A percentile compares a stretch with the other conserved stretches of the same genome.
These are phyloP conservation scores for Aspergillus costaricaensis DNA, from an alignment of 2,329 filamentous ascomycete genomes.

Conservation along the genomic window DNA sequence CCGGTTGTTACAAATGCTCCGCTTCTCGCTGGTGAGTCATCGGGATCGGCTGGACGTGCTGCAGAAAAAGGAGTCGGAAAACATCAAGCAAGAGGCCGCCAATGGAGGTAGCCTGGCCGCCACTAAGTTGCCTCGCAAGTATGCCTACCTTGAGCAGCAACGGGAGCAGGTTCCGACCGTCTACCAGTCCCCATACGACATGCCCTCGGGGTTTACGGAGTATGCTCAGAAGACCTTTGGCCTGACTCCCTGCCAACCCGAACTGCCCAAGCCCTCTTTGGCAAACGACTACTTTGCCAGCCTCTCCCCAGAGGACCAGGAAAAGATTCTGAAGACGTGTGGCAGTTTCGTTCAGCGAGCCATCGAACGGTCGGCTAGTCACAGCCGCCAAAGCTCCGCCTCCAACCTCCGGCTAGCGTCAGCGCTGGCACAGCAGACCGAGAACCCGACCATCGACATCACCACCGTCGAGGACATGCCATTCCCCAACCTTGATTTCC, in stretches of 20 bases:
- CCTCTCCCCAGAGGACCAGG: slow-evolving; percentile 42
- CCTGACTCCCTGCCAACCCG: slow-evolving; percentile 35
- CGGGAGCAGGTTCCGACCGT: slow-evolving; percentile 40
- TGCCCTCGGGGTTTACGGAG: slow-evolving; percentile 45
- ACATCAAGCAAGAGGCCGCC: slow-evolving; percentile 35
- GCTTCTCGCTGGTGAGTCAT: slow-evolving; percentile 46
- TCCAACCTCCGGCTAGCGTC: slow-evolving; percentile 42
- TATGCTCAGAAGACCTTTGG: slow-evolving; percentile 44
- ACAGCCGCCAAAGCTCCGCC: slow-evolving; percentile 41
- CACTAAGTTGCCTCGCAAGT: slow-evolving; percentile 40
- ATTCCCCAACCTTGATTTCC: slow-evolving; percentile 39
- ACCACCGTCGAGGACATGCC: slow-evolving; percentile 43
- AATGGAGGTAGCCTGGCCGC: slow-evolving; percentile 32
- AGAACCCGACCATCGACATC: slow-evolving; percentile 46
- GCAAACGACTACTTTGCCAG: slow-evolving; percentile 46
- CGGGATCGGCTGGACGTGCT: slow-evolving; percentile 42
- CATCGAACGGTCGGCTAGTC: slow-evolving; percentile 38
- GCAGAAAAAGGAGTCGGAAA: slow-evolving; percentile 41
- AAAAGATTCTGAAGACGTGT: slow-evolving; percentile 47
- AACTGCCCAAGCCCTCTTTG: slow-evolving; percentile 42
- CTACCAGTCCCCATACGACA: slow-evolving; percentile 48
- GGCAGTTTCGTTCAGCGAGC: slow-evolving; percentile 44
- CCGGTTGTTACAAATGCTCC: slow-evolving; percentile 46
- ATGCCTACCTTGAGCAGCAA: slow-evolving; percentile 44
- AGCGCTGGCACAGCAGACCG: slow-evolving; percentile 42